These are phyloP conservation scores for Thielaviopsis euricoi DNA, from an alignment of 2,329 filamentous ascomycete genomes.

Conservation along the genomic window DNA sequence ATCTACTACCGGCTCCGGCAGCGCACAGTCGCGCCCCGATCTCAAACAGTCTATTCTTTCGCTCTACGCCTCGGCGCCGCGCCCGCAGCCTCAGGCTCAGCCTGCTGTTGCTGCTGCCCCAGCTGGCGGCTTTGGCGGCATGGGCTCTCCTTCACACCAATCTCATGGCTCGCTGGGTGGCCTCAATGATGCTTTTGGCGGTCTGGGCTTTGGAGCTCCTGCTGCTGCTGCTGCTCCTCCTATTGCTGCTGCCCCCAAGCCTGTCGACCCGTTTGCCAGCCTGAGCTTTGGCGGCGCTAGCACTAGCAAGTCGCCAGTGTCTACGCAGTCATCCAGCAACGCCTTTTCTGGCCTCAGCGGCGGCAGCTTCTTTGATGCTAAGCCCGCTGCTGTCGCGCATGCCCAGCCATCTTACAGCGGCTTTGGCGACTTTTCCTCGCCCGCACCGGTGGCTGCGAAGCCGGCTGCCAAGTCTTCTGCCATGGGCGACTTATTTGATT, in stretches of 20 bases:
- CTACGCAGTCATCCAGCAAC: slow-evolving; percentile 20
- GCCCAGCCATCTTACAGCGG: slow-evolving; percentile 37
- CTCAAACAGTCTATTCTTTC: slow-evolving; percentile 96
- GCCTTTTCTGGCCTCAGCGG: slow-evolving; percentile 44
- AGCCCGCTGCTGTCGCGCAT: slow-evolving; percentile 26
- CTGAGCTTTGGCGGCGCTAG: slow-evolving; percentile 24
- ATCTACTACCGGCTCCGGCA: slow-evolving; percentile 41
- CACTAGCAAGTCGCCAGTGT: slow-evolving; percentile 18
- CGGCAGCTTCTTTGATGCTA: slow-evolving; percentile 69
- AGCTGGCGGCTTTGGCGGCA: slow-evolving; percentile 48
- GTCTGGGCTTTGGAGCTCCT: slow-evolving; percentile 24
- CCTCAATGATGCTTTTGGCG: slow-evolving; percentile 58
- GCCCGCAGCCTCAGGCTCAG: slow-evolving; percentile 44
- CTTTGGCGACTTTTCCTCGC: slow-evolving; percentile 51
- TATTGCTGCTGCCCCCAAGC: slow-evolving; percentile 25
- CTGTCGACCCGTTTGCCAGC: slow-evolving; percentile 42
- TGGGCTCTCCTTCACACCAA: slow-evolving; percentile 43
- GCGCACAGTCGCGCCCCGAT: slow-evolving; percentile 66
- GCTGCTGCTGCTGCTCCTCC: slow-evolving; percentile 19
- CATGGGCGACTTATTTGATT: slow-evolving; percentile 69
- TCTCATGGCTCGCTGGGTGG: slow-evolving; percentile 37
- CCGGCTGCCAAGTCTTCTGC: slow-evolving; percentile 33
- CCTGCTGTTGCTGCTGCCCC: slow-evolving; percentile 37
- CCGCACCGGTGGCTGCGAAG: slow-evolving; percentile 23
- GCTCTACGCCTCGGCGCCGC: slow-evolving; percentile 71